Percentiles rank a stretch among this genome's conserved stretches.
Conservation (phyloP, 768 basidiomycete genomes). For the Amanita rubescens region DNA sequence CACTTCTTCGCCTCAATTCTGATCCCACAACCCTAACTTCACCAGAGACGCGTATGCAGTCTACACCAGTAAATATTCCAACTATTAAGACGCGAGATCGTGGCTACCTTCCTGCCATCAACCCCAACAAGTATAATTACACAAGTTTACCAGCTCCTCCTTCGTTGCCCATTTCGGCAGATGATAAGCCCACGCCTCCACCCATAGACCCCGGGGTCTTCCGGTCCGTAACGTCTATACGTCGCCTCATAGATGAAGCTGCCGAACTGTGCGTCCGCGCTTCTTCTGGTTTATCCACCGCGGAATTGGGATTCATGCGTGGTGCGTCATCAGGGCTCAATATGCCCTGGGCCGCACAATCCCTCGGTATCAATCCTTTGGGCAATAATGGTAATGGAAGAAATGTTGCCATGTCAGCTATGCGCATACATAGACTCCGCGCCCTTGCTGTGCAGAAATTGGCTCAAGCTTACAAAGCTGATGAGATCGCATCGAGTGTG, state of each 20-base stretch:
- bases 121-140: constrained; percentile 29
- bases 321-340: constrained; percentile 36
- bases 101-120: constrained; percentile 36
- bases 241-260: constrained; percentile 82
- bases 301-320: constrained; percentile 57
- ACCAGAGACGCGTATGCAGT: constrained; percentile 35
- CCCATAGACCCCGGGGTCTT: constrained; percentile 90
- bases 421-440: constrained; percentile 72
- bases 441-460: constrained; percentile 82
- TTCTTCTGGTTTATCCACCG: constrained; percentile 73
- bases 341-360: constrained; percentile 59
- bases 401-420: constrained; percentile 78
- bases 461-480: constrained; percentile 77
- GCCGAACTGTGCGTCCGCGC: constrained; percentile 85
- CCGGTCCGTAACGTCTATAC: constrained; percentile 64
- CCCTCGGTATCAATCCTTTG: constrained; percentile 53
- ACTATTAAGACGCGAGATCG: constrained; percentile 37
- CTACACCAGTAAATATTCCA: constrained; percentile 24
- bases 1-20: constrained; percentile 68
- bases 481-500: constrained; percentile 89
- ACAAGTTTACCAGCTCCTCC: constrained; percentile 32
- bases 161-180: constrained; percentile 44
- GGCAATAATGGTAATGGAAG: constrained; percentile 53
- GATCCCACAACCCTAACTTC: constrained; percentile 59
- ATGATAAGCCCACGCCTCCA: constrained; percentile 69